Base-by-base conservation (phyloP, 768 basidiomycete genomes). In the Agrocybe chaxingu region DNA sequence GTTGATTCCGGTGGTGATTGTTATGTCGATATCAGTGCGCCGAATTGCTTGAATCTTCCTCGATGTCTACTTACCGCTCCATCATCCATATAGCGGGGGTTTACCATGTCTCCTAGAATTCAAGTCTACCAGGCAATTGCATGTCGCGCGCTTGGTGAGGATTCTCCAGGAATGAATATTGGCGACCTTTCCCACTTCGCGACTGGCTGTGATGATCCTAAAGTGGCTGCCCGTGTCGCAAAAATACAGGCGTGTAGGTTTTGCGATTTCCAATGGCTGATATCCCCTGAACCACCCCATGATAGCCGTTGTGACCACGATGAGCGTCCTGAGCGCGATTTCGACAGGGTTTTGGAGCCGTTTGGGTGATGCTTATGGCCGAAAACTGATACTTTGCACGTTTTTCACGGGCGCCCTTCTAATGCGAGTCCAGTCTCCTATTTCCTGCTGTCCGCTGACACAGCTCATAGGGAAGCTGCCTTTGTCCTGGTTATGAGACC, bases 311-410 rank as follows among this genome's bases (percentile, higher is more conserved):
- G 84, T 85, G 2, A 83, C 88, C 8, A 77, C 77, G 7, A 87
- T 89, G 83, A 92, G 89, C 45, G 62, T 81, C 6, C 73, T 97
- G 36, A 87, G 89, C 45, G 89, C 90, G 1, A 69, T 91, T 42
- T 89, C 88, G 3, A 91, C 91, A 0, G 90, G 88, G 0, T 89
- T 85, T 70, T 97, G 93, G 93, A 89, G 89, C 45, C 78, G 82
- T 43, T 79, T 84, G 37, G 85, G 89, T 8, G 92, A 95, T 63
- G 68, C 74, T 7, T 70, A 84, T 55, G 93, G 93, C 8, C 78
- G 93, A 33, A 92, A 85, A 42, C 78, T 77, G 19, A 80, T 95
- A 39, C 79, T 95, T 50, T 78, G 80, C 2, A 65, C 82, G 11
- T 78, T 85, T 34, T 73, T 87, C 5, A 53, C 83, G 13, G 92